Conservation (phyloP, 257 asterid species). For the Ocimum tenuiflorum region DNA sequence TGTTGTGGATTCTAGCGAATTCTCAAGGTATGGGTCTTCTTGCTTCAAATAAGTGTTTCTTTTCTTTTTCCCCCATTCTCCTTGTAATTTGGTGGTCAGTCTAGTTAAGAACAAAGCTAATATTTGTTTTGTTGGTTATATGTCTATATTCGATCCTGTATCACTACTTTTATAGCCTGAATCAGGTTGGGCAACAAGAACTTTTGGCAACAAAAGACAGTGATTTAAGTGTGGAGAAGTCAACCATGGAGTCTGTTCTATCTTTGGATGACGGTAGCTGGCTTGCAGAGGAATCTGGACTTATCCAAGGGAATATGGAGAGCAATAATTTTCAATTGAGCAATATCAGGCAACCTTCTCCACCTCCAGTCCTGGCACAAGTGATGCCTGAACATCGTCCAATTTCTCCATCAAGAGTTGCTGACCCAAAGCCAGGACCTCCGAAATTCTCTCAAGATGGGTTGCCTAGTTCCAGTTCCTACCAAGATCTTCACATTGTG, state of each 20-base stretch:
- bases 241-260: conserved; percentile 69
- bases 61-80: not conserved
- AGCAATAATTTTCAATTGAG: conserved; percentile 46
- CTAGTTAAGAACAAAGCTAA: not conserved
- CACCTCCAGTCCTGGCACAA: conserved; percentile 90
- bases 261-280: conserved; percentile 89
- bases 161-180: conserved; percentile 52
- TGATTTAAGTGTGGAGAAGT: conserved; percentile 34
- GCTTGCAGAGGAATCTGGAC: conserved; percentile 48
- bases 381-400: conserved; percentile 61
- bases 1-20: conserved; percentile 46
- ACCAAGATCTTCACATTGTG: conserved; percentile 88
- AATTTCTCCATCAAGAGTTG: conserved; percentile 77
- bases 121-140: not conserved
- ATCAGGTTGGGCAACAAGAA: conserved; percentile 48
- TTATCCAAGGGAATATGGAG: conserved; percentile 34
- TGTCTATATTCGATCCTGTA: conserved; percentile 15
- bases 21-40: conserved; percentile 50
- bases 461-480: conserved; percentile 49
- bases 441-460: conserved; percentile 50
- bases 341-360: conserved; percentile 73
- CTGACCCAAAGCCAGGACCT: conserved; percentile 96
- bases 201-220: conserved; percentile 26
- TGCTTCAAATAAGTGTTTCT: conserved; percentile 1
- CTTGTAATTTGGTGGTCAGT: not conserved